phyloP scores from a whole-genome alignment of 495 filamentous ascomycete species.

The Penicillium samsonianum region DNA sequence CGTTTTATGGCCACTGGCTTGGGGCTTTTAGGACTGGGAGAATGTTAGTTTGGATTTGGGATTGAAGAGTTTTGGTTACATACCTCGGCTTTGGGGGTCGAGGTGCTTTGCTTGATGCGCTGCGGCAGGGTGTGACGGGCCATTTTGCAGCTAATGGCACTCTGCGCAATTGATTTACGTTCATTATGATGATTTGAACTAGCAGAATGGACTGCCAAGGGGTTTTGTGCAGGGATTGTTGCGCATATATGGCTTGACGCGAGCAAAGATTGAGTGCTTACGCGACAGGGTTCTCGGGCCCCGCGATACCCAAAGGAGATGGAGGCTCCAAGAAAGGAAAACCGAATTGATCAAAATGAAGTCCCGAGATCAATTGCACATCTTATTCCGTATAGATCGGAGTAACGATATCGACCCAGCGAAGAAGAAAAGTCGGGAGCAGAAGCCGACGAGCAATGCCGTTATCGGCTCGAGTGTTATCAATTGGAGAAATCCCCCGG shows the following conservation, averaged over 20 bases:
- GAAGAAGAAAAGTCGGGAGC: conserved; percentile 15
- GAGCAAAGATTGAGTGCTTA: conserved; percentile 3
- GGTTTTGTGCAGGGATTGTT: background rate
- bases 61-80: background rate
- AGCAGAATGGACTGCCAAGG: background rate
- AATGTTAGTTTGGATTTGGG: background rate
- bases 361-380: background rate
- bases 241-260: conserved; percentile 1
- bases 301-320: background rate
- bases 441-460: background rate
- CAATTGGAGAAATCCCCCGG: background rate
- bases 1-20: conserved; percentile 10
- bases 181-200: conserved; percentile 14
- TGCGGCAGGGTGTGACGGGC: conserved; percentile 14
- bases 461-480: conserved; percentile 13
- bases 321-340: background rate
- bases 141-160: conserved; percentile 12
- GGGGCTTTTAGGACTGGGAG: background rate
- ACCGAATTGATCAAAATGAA: background rate
- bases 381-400: background rate
- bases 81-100: conserved; percentile 20
- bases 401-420: background rate
- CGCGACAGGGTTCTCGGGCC: background rate
- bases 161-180: conserved; percentile 15
- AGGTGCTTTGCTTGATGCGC: conserved; percentile 24